phyloP scores from a whole-genome alignment of 2,329 filamentous ascomycete genomes.

The Hypoxylon sp. region DNA sequence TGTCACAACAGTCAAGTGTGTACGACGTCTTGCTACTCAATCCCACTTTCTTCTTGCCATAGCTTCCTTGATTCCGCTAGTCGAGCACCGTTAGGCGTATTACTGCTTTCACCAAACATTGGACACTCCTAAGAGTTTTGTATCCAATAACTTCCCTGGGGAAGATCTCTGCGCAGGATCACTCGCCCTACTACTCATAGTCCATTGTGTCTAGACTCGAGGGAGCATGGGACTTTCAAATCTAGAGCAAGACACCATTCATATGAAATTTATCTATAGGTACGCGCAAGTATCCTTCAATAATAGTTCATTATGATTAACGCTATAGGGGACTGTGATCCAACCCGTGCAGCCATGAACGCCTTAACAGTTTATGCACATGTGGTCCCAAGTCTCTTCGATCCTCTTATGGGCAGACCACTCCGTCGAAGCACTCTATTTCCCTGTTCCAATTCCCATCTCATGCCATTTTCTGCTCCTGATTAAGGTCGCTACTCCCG shows the following conservation, averaged over 20 bases:
- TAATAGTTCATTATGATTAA: background rate
- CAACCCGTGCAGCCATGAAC: conserved; percentile 16
- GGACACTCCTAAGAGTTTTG: background rate
- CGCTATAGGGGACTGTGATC: conserved; percentile 2
- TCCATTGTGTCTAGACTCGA: no score
- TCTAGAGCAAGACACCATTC: conserved; percentile 4
- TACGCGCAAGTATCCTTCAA: conserved; percentile 7
- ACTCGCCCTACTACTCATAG: no score
- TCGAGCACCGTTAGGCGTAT: no score
- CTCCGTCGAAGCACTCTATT: background rate
- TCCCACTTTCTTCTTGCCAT: no score
- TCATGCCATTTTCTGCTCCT: background rate
- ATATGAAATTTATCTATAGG: conserved; percentile 12
- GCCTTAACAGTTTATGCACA: conserved; percentile 17
- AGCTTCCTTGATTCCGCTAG: no score
- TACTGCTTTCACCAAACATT: background rate
- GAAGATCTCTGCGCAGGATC: no score
- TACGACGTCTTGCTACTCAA: no score
- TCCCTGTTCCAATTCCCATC: background rate
- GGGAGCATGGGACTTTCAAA: background rate
- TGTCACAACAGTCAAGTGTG: no score
- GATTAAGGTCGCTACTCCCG: conserved; percentile 17
- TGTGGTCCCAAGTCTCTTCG: background rate
- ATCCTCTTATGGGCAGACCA: background rate
- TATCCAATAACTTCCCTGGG: background rate